These are phyloP conservation scores for Geranomyces michiganensis DNA, from an alignment of 192 early-diverging fungal species.

Conservation along the genomic window DNA sequence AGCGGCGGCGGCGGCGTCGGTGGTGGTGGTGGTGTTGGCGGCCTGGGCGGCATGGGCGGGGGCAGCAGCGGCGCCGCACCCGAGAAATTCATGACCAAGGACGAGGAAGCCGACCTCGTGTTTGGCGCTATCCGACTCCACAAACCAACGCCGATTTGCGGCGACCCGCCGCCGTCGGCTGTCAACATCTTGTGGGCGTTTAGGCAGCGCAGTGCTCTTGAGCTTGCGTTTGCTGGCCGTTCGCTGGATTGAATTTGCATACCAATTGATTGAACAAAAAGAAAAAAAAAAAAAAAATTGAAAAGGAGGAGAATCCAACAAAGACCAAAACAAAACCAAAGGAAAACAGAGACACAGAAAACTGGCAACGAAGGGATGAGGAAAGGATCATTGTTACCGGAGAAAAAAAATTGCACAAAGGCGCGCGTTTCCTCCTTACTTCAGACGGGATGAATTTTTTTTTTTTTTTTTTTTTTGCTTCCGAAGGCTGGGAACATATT, in stretches of 20 bases:
- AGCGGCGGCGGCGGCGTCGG: neutral
- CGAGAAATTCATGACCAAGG: slow-evolving; percentile 56
- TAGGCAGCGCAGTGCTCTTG: slow-evolving; percentile 9
- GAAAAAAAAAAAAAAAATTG: too few species aligned
- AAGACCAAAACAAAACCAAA: too few species aligned
- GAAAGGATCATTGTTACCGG: too few species aligned
- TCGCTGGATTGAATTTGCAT: neutral
- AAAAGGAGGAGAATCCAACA: too few species aligned
- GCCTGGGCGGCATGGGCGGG: neutral
- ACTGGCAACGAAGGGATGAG: too few species aligned
- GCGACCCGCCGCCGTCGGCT: neutral
- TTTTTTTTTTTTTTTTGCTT: too few species aligned
- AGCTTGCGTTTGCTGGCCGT: slow-evolving; percentile 11
- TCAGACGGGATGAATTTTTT: too few species aligned
- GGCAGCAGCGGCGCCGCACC: neutral
- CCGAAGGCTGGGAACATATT: too few species aligned
- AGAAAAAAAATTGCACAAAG: too few species aligned
- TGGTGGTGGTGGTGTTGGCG: neutral
- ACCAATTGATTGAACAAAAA: too few species aligned
- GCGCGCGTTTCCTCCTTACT: too few species aligned
- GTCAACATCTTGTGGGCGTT: slow-evolving; percentile 20
- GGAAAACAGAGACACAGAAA: too few species aligned
- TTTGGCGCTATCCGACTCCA: slow-evolving; percentile 66
- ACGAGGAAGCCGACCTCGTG: slow-evolving; percentile 73
- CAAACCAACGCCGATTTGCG: slow-evolving; percentile 65